These are phyloP conservation scores for Yamadazyma friedrichii DNA, from an alignment of 1,139 yeast genomes.

Conservation along the genomic window DNA sequence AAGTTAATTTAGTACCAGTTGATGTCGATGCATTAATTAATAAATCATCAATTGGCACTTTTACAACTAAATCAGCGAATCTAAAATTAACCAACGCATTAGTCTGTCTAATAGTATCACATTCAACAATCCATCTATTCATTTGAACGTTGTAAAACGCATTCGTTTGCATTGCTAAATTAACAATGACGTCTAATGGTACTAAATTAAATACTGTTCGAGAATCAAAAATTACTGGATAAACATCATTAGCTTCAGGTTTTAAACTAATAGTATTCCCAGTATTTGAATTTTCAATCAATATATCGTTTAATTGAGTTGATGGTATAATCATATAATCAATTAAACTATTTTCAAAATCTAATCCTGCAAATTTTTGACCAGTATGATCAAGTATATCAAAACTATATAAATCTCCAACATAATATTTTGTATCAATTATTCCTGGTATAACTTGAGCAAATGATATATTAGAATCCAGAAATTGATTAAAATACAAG, in stretches of 20 bases:
- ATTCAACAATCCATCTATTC: constrained; percentile 65
- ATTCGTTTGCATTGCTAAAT: constrained; percentile 70
- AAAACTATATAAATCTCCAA: constrained; percentile 48
- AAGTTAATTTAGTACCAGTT: constrained; percentile 34
- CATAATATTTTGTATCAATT: constrained; percentile 45
- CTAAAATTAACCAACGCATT: constrained; percentile 56
- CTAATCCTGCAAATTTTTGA: constrained; percentile 18
- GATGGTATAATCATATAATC: constrained; percentile 45
- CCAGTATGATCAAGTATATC: constrained; percentile 40
- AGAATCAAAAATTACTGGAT: constrained; percentile 65
- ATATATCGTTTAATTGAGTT: constrained; percentile 53
- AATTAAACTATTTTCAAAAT: constrained; percentile 20
- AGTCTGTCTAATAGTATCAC: constrained; percentile 38
- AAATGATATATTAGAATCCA: constrained; percentile 10
- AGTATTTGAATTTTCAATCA: constrained; percentile 43
- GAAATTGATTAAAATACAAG: constrained; percentile 38
- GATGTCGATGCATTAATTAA: constrained; percentile 44
- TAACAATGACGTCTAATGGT: constrained; percentile 60
- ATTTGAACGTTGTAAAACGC: constrained; percentile 58
- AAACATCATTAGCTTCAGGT: constrained; percentile 25
- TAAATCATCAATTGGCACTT: constrained; percentile 53
- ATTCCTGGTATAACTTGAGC: constrained; percentile 54
- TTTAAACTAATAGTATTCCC: constrained; percentile 35
- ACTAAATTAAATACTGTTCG: constrained; percentile 52
- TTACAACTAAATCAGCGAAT: constrained; percentile 52